phyloP scores from a whole-genome alignment of 192 early-diverging fungal genomes.

The Backusella australiensis region DNA sequence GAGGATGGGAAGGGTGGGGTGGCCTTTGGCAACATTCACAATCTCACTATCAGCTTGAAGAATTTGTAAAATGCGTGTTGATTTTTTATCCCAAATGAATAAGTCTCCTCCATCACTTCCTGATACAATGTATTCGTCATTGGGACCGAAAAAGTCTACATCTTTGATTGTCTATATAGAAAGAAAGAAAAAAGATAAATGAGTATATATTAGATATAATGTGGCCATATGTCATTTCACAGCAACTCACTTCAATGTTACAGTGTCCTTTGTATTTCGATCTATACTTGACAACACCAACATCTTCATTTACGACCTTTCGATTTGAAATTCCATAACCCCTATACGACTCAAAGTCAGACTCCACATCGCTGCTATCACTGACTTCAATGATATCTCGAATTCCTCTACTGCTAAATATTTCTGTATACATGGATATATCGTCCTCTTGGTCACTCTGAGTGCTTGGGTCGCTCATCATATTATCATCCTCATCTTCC shows the following conservation, averaged over 20 bases:
- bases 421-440: slow-evolving; percentile 9
- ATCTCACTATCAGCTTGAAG: slow-evolving; percentile 62
- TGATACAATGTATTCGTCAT: slow-evolving; percentile 67
- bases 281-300: slow-evolving; percentile 12
- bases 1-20: slow-evolving; percentile 52
- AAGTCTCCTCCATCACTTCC: slow-evolving; percentile 76
- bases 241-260: slow-evolving; percentile 26
- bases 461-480: slow-evolving; percentile 4
- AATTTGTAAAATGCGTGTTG: slow-evolving; percentile 59
- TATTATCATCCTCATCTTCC: slow-evolving; percentile 9
- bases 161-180: slow-evolving; percentile 64
- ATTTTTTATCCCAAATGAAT: slow-evolving; percentile 65
- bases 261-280: slow-evolving; percentile 27
- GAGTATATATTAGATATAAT: neutral
- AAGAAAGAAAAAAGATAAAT: slow-evolving; percentile 38
- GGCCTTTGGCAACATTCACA: slow-evolving; percentile 53
- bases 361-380: slow-evolving; percentile 17
- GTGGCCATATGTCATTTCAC: neutral
- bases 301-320: slow-evolving; percentile 8
- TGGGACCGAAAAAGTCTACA: slow-evolving; percentile 66
- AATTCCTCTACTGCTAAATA: neutral
- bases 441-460: slow-evolving; percentile 5
- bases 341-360: neutral
- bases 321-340: neutral
- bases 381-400: slow-evolving; percentile 14